phyloP scores from a whole-genome alignment of 2,329 filamentous ascomycete species.

The Hansfordia pulvinata region DNA sequence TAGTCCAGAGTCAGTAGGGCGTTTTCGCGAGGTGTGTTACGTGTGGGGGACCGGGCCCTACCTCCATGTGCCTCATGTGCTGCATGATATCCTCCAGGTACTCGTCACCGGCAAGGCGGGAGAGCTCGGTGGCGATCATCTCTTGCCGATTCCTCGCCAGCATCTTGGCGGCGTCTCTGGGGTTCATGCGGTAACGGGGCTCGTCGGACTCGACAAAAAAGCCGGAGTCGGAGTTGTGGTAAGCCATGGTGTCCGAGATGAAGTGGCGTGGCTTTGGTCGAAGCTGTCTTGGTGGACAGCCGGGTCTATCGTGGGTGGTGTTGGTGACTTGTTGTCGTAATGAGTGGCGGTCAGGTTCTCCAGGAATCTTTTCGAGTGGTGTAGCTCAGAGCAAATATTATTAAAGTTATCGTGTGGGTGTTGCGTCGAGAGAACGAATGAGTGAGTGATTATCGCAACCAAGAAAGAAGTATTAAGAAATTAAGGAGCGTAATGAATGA shows the following conservation, averaged over 20 bases:
- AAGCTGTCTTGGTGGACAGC: conserved; percentile 7
- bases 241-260: conserved; percentile 28
- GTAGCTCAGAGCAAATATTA: too few relatives aligned
- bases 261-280: conserved; percentile 12
- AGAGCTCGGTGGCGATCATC: conserved; percentile 79
- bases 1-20: conserved; percentile 13
- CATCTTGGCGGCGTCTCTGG: conserved; percentile 64
- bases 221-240: conserved; percentile 26
- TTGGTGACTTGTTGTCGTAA: conserved; percentile 16
- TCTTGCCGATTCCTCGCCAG: conserved; percentile 75
- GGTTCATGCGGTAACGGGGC: conserved; percentile 42
- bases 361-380: conserved; percentile 41
- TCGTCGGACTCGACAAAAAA: conserved; percentile 47
- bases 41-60: conserved; percentile 20
- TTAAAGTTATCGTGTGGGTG: conserved; percentile 15
- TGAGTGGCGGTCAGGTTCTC: conserved; percentile 35
- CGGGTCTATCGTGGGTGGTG: conserved; percentile 7
- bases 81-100: conserved; percentile 89
- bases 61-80: conserved; percentile 95
- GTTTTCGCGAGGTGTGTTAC: not conserved
- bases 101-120: conserved; percentile 71
- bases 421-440: conserved; percentile 9
- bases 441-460: conserved; percentile 23
- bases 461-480: conserved; percentile 38
- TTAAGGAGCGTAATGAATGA: conserved; percentile 44